Evolutionary conservation across 1,284 basidiomycete species (phyloP).

Genomic region (Microbotryomycetes sp.): DNA sequence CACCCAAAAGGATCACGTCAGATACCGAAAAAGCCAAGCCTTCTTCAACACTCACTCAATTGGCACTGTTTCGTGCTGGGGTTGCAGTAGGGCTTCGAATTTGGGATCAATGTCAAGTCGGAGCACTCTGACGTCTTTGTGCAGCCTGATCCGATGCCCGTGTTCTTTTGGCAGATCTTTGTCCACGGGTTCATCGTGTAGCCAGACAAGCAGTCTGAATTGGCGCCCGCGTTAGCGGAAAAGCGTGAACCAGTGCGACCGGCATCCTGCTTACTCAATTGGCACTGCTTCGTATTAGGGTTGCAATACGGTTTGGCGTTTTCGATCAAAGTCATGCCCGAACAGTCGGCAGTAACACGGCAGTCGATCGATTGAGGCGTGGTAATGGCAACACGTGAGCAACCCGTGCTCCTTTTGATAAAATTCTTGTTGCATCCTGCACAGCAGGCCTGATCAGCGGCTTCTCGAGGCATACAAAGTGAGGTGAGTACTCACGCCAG

Average conservation of each 20-base stretch:
- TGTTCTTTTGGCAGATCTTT: background rate
- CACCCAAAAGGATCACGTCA: too few species aligned
- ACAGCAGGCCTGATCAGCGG: background rate
- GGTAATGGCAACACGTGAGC: background rate
- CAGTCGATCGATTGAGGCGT: background rate
- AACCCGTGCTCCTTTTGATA: background rate
- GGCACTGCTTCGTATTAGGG: background rate
- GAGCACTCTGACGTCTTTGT: background rate
- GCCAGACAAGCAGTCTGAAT: background rate
- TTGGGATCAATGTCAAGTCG: background rate
- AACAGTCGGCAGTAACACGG: background rate
- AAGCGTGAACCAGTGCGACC: background rate
- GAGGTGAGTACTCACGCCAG: background rate
- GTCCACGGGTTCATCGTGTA: background rate
- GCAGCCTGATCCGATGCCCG: background rate
- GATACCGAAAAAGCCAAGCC: too few species aligned
- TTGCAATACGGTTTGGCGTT: background rate
- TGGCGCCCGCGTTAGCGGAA: background rate
- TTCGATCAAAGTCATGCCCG: background rate
- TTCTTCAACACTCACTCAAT: background rate
- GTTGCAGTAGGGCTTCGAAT: background rate
- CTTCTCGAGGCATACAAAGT: background rate
- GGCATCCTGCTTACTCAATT: background rate
- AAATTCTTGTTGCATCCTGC: background rate
- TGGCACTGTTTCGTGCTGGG: background rate